Conservation (phyloP, 2,329 filamentous ascomycete species). For the Sporothrix pseudoabietina region DNA sequence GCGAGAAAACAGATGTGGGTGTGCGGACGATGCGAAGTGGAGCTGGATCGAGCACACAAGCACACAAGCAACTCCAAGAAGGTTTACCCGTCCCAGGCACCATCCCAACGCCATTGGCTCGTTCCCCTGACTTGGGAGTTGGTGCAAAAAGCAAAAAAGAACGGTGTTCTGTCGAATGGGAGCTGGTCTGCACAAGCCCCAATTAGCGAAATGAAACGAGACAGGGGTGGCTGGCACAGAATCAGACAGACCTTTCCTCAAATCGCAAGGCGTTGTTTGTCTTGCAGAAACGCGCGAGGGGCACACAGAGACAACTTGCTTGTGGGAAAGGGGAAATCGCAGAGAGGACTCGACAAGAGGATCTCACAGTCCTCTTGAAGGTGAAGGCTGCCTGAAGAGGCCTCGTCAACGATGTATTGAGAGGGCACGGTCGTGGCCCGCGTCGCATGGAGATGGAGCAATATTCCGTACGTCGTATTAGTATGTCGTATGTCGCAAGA, state of each 20-base stretch:
- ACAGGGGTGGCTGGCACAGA: conserved; percentile 11
- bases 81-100: conserved; percentile 12
- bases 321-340: not conserved
- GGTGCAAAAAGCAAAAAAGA: not conserved
- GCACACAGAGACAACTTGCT: conserved; percentile 5
- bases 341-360: not conserved
- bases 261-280: conserved; percentile 17
- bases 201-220: conserved; percentile 30
- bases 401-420: not conserved
- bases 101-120: conserved; percentile 22
- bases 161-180: conserved; percentile 19
- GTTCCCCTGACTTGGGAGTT: not conserved
- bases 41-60: conserved; percentile 3
- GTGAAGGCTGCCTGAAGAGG: conserved; percentile 13
- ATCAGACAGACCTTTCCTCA: conserved; percentile 9
- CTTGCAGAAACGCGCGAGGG: conserved; percentile 18
- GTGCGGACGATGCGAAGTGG: not conserved
- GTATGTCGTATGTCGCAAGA: not conserved
- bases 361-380: conserved; percentile 8
- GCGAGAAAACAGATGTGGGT: conserved; percentile 5
- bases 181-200: conserved; percentile 2
- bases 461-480: not conserved
- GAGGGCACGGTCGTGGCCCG: not conserved
- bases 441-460: conserved; percentile 2
- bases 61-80: conserved; percentile 19